Conservation (phyloP, 768 basidiomycete genomes). For the Serpula lacrymans region DNA sequence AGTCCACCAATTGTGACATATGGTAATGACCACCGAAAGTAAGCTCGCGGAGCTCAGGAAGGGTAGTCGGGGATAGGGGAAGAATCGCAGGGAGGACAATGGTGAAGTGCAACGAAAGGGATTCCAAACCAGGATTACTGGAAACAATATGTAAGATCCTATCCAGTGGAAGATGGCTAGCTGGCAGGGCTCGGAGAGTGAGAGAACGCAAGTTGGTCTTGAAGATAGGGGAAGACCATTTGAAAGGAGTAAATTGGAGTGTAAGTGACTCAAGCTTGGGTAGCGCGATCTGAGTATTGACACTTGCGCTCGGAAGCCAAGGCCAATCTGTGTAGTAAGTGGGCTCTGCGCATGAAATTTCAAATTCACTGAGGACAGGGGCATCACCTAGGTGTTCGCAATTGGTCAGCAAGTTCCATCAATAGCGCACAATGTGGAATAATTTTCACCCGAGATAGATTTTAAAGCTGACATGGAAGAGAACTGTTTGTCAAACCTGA, state of each 20-base stretch:
- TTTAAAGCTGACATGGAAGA: conserved; percentile 70
- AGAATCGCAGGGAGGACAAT: conserved; percentile 60
- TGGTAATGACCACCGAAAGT: conserved; percentile 66
- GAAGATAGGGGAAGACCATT: conserved; percentile 74
- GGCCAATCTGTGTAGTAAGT: conserved; percentile 63
- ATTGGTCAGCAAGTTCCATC: conserved; percentile 3
- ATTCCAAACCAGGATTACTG: conserved; percentile 54
- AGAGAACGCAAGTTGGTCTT: conserved; percentile 53
- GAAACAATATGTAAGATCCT: conserved; percentile 63
- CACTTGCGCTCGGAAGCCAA: conserved; percentile 61
- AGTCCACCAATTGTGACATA: conserved; percentile 58
- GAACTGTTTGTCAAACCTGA: conserved; percentile 76
- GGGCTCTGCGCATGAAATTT: conserved; percentile 69
- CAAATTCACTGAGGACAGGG: conserved; percentile 71
- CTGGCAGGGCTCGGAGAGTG: conserved; percentile 63
- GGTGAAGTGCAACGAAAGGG: conserved; percentile 59
- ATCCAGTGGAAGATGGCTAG: conserved; percentile 60
- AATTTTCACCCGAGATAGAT: conserved; percentile 63
- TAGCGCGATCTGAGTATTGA: conserved; percentile 32
- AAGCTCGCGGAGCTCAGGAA: conserved; percentile 52
- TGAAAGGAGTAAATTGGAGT: conserved; percentile 71
- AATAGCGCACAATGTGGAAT: conserved; percentile 2
- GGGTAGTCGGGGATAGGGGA: conserved; percentile 51
- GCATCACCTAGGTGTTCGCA: conserved; percentile 52
- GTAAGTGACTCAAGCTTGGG: conserved; percentile 55